Evolutionary conservation across 805 yeast species (phyloP), one percentile per base, ranked within the genome.

Genomic region (Candida germanica): DNA sequence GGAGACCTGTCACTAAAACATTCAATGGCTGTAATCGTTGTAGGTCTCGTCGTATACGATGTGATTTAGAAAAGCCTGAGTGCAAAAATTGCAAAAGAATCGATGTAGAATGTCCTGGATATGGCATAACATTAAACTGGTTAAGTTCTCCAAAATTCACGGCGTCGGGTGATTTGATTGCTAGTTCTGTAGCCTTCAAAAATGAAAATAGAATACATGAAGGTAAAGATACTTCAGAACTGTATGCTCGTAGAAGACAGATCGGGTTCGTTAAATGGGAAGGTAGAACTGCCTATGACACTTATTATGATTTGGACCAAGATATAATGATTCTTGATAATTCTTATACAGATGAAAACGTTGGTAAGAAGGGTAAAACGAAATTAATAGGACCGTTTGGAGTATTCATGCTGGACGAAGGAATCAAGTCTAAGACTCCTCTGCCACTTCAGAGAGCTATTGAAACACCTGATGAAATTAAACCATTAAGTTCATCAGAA

Each of bases 21-120:
- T 87, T 86, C 52, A 79, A 85, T 0, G 96, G 96, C 1, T 88
- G 96, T 54, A 86, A 86, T 67, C 85, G 95, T 0, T 87, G 96
- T 51, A 70, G 96, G 29, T 65, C 80, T 11, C 59, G 96, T 29
- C 84, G 87, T 56, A 80, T 87, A 31, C 79, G 84, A 39, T 88
- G 96, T 58, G 95, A 87, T 54, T 64, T 83, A 38, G 64, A 69
- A 11, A 73, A 71, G 44, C 96, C 96, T 0, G 54, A 61, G 10
- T 88, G 96, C 58, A 53, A 58, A n/a, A 71, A 84, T 39, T 88
- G 96, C 56, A 65, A 66, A 26, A 80, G 78, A 49, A 72, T 86
- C 0, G 79, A 82, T 0, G 54, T 84, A 18, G 63, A 66, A 3
- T 88, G 96, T 51, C 87, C 82, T 19, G 96, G 96, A 0, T 88